phyloP scores from a whole-genome alignment of 2,329 filamentous ascomycete species.

The Cercospora sp. region DNA sequence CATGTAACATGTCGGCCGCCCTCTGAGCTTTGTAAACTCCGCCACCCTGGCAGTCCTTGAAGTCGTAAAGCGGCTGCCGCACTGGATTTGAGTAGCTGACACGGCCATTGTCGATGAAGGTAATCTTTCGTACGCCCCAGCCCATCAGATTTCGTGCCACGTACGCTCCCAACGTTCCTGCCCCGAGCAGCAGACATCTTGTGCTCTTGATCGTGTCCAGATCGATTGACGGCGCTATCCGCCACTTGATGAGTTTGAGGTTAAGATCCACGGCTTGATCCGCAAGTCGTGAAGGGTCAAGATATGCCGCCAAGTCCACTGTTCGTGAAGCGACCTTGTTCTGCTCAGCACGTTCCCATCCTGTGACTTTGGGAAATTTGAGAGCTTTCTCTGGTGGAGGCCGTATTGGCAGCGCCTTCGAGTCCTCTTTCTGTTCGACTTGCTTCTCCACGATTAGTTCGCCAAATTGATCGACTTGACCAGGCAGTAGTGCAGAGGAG shows the following conservation, averaged over 20 bases:
- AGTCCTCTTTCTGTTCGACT: slow-evolving; percentile 7
- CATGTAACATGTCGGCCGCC: slow-evolving; percentile 75
- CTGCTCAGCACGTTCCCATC: slow-evolving; percentile 83
- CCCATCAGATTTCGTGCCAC: slow-evolving; percentile 89
- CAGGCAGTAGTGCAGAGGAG: slow-evolving; percentile 34
- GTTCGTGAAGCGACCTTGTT: slow-evolving; percentile 76
- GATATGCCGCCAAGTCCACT: slow-evolving; percentile 84
- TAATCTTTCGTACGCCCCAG: slow-evolving; percentile 94
- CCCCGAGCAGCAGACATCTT: slow-evolving; percentile 85
- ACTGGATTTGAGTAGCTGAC: slow-evolving; percentile 98
- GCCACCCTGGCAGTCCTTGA: slow-evolving; percentile 82
- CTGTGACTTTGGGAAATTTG: slow-evolving; percentile 75
- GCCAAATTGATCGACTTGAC: slow-evolving; percentile 36
- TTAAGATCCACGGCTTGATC: slow-evolving; percentile 96
- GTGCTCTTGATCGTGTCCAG: slow-evolving; percentile 86
- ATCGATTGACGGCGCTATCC: slow-evolving; percentile 83
- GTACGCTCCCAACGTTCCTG: slow-evolving; percentile 90
- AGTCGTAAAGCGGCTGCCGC: slow-evolving; percentile 87
- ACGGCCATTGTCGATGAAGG: slow-evolving; percentile 88
- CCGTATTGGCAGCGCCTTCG: slow-evolving; percentile 20
- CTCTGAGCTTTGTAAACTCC: slow-evolving; percentile 79
- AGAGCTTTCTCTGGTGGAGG: slow-evolving; percentile 43
- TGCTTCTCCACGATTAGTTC: slow-evolving; percentile 34
- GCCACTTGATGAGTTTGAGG: slow-evolving; percentile 98
- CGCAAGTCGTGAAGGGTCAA: slow-evolving; percentile 84